These are phyloP conservation scores for Saitozyma podzolica DNA, from an alignment of 768 basidiomycete genomes.

Conservation along the genomic window DNA sequence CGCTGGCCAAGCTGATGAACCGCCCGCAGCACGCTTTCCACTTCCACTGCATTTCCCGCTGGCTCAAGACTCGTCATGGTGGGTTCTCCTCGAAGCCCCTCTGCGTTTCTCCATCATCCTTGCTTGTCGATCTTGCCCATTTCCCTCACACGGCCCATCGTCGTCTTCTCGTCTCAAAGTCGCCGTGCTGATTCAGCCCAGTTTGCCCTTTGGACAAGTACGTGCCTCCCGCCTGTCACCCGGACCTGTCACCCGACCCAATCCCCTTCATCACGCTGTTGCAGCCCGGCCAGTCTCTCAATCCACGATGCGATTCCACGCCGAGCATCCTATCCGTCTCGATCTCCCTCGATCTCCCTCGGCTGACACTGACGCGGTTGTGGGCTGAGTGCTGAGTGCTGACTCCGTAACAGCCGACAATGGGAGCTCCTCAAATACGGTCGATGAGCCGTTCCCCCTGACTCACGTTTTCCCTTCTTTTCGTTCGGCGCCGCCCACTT, in stretches of 20 bases:
- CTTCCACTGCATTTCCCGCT: constrained; percentile 98
- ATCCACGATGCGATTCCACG: neutral
- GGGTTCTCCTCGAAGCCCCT: constrained; percentile 10
- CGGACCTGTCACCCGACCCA: too few species aligned
- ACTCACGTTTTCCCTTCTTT: constrained; percentile 12
- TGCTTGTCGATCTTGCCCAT: too few species aligned
- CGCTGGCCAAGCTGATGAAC: constrained; percentile 4
- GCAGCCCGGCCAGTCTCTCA: too few species aligned
- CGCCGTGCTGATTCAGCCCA: constrained; percentile 11
- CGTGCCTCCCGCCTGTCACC: constrained; percentile 14
- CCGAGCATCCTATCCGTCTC: neutral
- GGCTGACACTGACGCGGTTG: neutral
- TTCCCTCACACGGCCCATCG: too few species aligned
- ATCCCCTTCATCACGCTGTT: neutral
- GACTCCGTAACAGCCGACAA: constrained; percentile 42
- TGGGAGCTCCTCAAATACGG: constrained; percentile 54
- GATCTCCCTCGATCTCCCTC: neutral
- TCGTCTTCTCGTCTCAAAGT: neutral
- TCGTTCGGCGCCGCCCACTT: neutral
- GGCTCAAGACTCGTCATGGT: constrained; percentile 80
- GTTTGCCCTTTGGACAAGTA: constrained; percentile 54
- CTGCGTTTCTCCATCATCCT: too few species aligned
- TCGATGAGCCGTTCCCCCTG: constrained; percentile 26
- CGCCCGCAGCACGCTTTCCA: constrained; percentile 83
- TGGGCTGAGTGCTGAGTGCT: constrained; percentile 3